Evolutionary conservation across 169 alveolate genomes (phyloP), one percentile per base, ranked within the genome.

Genomic region (Theileria parva): DNA sequence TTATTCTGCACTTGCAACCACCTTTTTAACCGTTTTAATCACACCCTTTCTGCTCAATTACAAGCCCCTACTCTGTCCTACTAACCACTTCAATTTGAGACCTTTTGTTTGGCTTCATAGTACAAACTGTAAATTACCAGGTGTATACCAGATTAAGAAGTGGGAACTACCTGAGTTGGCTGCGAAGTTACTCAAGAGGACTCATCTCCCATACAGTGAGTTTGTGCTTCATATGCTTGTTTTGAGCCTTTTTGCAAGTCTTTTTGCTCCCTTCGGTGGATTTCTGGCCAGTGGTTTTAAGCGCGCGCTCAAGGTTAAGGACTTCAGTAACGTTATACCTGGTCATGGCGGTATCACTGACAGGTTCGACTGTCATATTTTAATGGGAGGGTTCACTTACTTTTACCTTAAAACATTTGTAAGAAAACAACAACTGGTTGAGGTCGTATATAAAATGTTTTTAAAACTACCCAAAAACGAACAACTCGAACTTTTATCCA

Each of bases 271-370:
- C 59, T 97, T 98, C 83, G 99, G 99, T 50, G 99, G 99, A 12
- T 98, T 98, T 86, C 96, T 98, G 67, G 99, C 99, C 11, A 96
- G 99, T 1, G 99, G 99, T n/a, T 92, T 98, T 84, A 98, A 98
- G 92, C 93, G 99, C 84, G 99, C 99, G 25, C 89, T 97, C 48
- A 94, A 95, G 73, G 96, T 98, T 55, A 98, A 98, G 94, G 99
- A 97, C 91, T 98, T 98, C 85, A 99, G 99, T 8, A 95, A 96
- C 53, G 77, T 97, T 23, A 98, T 98, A 39, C 99, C 99, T 34
- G 99, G 99, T 13, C 99, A 98, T 90, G 99, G 99, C 0, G 99
- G 99, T 12, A 86, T 98, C 32, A 97, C 99, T 23, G 99, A 98
- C 81, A 92, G 99, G 69, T 96, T 98, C 92, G 99, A 98, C 92